phyloP scores from a whole-genome alignment of 805 yeast species.

The Ogataea pini region DNA sequence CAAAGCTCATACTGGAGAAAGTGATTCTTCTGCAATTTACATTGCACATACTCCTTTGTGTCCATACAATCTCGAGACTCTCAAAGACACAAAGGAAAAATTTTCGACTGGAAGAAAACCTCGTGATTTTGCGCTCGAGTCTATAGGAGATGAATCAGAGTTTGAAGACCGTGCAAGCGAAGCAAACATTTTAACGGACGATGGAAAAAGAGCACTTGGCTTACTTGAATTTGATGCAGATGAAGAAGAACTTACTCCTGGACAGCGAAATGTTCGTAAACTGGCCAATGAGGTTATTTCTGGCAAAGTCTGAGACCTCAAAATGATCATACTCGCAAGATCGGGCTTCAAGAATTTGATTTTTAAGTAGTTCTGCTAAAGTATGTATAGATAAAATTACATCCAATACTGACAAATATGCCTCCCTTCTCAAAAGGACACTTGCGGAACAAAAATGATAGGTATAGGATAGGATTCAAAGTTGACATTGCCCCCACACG shows the following conservation, averaged over 20 bases:
- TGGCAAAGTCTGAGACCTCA: no score
- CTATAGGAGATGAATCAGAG: slow-evolving; percentile 5
- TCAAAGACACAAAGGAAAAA: slow-evolving; percentile 5
- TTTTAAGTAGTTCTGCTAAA: no score
- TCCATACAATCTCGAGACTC: slow-evolving; percentile 15
- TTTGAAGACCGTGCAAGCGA: slow-evolving; percentile 14
- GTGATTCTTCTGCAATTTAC: slow-evolving; percentile 42
- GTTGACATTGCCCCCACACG: no score
- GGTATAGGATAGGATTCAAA: no score
- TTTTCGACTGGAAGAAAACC: slow-evolving; percentile 14
- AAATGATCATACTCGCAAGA: no score
- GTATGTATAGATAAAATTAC: no score
- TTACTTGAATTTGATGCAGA: slow-evolving; percentile 28
- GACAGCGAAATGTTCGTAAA: slow-evolving; percentile 30
- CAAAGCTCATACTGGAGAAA: slow-evolving; percentile 35
- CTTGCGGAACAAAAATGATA: no score
- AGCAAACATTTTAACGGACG: slow-evolving; percentile 18
- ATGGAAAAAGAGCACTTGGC: slow-evolving; percentile 33
- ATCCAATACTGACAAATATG: no score
- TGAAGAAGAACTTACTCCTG: slow-evolving; percentile 27
- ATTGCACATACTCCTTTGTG: slow-evolving; percentile 40
- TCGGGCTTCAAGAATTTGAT: no score
- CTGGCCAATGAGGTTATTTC: slow-evolving; percentile 11
- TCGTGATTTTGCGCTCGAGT: slow-evolving; percentile 12
- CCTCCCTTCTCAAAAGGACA: no score